Evolutionary conservation across 169 alveolate genomes (phyloP), one percentile per base, ranked within the genome.

Genomic region (Eimeria maxima): DNA sequence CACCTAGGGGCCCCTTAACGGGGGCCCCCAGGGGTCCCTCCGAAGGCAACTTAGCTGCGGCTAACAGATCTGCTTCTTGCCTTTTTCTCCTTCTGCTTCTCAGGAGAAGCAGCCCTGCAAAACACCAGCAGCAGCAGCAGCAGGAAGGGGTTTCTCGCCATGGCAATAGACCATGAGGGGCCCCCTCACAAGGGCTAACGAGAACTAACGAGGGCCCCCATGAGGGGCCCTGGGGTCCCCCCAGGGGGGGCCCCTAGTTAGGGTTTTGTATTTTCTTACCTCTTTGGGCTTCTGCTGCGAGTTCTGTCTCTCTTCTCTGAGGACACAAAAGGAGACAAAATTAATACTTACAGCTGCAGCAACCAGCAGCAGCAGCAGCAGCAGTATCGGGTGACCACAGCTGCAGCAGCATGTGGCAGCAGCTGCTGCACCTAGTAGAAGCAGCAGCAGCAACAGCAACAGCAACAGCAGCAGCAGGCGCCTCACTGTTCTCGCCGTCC

Each of bases 261-360:
- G 18, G 18, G 10, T 16, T 10, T n/a, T n/a, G 29, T 65, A 14
- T 22, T 13, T 20, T 22, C 8, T 8, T 29, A 27, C 80, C 80
- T 69, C 27, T 13, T 7, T 7, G 80, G 80, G 80, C 80, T 33
- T 27, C 50, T 27, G 80, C 80, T 33, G 50, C 80, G 99, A 96
- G 80, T 27, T 33, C 80, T 69, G 80, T 57, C 67, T 57, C 67
- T 57, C 67, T 57, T 57, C 24, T 14, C 67, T 57, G 67, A 7
- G 67, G 18, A 3, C 16, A 14, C 67, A 57, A 57, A 57, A 7
- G 18, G 67, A 57, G 67, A 57, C 67, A 57, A 7, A 13, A n/a
- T n/a, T 24, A 71, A 71, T 3, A 24, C 7, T 18, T 10, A 42
- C 18, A 2, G 67, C 67, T 57, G 67, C 67, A 57, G 67, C 67